These are phyloP conservation scores for Talaromyces sp. DNA, from an alignment of 2,329 filamentous ascomycete species.

Conservation along the genomic window DNA sequence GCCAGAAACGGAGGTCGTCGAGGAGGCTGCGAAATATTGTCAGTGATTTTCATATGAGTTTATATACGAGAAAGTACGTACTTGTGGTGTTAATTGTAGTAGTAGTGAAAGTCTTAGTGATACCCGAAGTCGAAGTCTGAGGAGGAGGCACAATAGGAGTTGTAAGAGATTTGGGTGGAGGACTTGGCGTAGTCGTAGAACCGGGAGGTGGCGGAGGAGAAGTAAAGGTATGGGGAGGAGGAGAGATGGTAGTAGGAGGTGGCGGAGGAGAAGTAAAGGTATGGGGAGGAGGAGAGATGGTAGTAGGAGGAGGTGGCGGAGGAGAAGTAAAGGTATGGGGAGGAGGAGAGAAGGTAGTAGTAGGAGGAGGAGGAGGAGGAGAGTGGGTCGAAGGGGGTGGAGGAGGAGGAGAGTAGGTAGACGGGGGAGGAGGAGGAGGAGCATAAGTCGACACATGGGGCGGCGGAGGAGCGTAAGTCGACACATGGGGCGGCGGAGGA, in stretches of 20 bases:
- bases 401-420: neutral
- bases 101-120: slow-evolving; percentile 23
- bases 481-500: slow-evolving; percentile 1
- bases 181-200: neutral
- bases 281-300: neutral
- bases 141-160: slow-evolving; percentile 22
- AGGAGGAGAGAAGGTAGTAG: neutral
- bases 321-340: neutral
- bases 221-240: slow-evolving; percentile 3
- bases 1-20: slow-evolving; percentile 12
- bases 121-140: neutral
- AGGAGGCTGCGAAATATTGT: slow-evolving; percentile 2
- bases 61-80: slow-evolving; percentile 15
- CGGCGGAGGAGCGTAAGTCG: neutral
- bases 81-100: slow-evolving; percentile 32
- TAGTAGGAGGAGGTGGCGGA: neutral
- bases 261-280: neutral
- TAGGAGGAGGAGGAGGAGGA: slow-evolving; percentile 9
- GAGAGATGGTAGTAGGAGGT: neutral
- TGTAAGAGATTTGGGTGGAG: slow-evolving; percentile 15
- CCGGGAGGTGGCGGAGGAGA: slow-evolving; percentile 1
- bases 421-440: neutral
- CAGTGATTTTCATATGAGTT: neutral
- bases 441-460: neutral
- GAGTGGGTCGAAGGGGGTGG: slow-evolving; percentile 11